Base-by-base conservation (phyloP, 2,329 filamentous ascomycete species). In the Scedosporium dehoogii region DNA sequence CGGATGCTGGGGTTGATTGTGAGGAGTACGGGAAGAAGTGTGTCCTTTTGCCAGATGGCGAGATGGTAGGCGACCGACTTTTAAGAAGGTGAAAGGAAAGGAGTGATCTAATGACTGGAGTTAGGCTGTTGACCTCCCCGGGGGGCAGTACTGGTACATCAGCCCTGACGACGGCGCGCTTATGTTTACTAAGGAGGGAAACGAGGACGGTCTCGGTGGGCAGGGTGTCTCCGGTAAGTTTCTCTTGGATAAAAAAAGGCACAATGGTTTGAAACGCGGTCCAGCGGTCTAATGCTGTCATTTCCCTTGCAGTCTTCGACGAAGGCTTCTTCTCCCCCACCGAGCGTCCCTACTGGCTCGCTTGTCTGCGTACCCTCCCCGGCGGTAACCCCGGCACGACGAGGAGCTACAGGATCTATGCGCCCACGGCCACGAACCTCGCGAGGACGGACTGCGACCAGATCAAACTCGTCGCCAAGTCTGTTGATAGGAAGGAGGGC, bases 61-160 rank as follows among this genome's bases (percentile, higher is more conserved):
- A 57, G 29, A 63, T 63, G 62, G 62, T 63, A 29, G 21, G 62
- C 12, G 33, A 38, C 10, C 10, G 29, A 7, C 1, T 33, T 33
- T 10, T 57, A 25, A 44, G 18, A 1, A n/a, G n/a, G 23, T 16
- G 4, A 38, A 29, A 9, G 6, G 3, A 38, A n/a, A 55, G 18
- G 1, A n/a, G 44, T n/a, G 29, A 44, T 29, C 9, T 4, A 25
- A 42, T 27, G 21, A 63, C 46, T 57, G 14, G 10, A 18, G 4
- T 14, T 46, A 63, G 62, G 62, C 58, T 21, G 58, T 51, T 12
- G 58, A 59, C 48, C 25, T 63, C 16, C 29, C 46, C 3, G 62
- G 62, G 2, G 62, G 62, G 0, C 62, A 63, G 38, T 57, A 46
- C 18, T 63, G 62, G 62, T 63, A 57, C 12, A 44, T 63, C 29